Base-by-base conservation (phyloP, 352 stramenopile species). In the Achlya hypogyna region DNA sequence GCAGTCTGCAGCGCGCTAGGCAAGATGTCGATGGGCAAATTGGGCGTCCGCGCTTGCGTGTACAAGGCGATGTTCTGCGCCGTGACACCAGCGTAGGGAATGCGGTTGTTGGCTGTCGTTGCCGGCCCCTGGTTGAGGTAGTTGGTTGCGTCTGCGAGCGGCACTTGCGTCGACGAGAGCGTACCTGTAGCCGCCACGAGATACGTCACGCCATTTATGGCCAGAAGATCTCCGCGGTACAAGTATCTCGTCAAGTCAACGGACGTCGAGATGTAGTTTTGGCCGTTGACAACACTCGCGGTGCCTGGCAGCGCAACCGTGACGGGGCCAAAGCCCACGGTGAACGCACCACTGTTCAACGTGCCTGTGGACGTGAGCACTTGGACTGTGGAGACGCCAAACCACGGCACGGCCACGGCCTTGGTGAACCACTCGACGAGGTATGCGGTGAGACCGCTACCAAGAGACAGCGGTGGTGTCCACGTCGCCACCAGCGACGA, bases 161-260 rank as follows among this genome's bases (percentile, higher is more conserved):
- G 85, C 2, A 94, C 38, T 22, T 74, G 76, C 4, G 83, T 86
- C 0, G 75, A 69, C 1, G 91, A 89, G 60, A 98, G 97, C 12
- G 74, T 71, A 0, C 82, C 80, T 18, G 70, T 80, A 1, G 78
- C 68, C 10, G 86, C 77, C 16, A 98, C 87, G 29, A 89, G 72
- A 67, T 97, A 96, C 16, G 73, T 58, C 4, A 81, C 73, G 4
- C 79, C 86, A 27, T 86, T 79, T 27, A 98, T 78, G 16, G 81
- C 60, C 20, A 98, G 75, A 9, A 84, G 28, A 65, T 98, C 94
- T 5, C 91, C 92, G 22, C 75, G 78, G 16, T 81, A 65, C 14
- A 98, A 65, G 28, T 89, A 69, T n/a, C 87, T 78, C 25, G 92
- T 96, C 28, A 98, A 74, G 66, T 98, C 94, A 1, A 72, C 54